Evolutionary conservation across 2,329 filamentous ascomycete species (phyloP).

Genomic region (Acarospora socialis): DNA sequence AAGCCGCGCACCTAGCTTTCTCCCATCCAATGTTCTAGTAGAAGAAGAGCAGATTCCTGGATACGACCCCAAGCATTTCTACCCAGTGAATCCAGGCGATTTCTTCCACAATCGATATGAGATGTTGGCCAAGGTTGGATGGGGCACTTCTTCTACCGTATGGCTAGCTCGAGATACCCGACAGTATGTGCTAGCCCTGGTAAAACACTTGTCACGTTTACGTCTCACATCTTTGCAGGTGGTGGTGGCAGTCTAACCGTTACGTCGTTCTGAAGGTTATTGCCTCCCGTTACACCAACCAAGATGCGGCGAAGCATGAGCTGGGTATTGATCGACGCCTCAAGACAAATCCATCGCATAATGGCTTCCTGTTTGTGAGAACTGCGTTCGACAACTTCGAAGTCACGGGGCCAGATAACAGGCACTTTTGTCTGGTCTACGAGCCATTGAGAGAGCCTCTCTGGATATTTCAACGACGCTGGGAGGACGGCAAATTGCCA

Average conservation of each 20-base stretch:
- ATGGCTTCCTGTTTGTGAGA: conserved; percentile 22
- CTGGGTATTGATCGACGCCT: conserved; percentile 23
- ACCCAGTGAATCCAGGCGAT: conserved; percentile 23
- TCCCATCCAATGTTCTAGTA: no score
- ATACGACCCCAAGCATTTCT: conserved; percentile 17
- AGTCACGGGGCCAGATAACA: conserved; percentile 19
- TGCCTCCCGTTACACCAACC: neutral
- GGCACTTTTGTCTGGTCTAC: conserved; percentile 26
- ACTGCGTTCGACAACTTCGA: conserved; percentile 23
- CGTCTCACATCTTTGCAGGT: no score
- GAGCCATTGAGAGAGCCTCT: conserved; percentile 26
- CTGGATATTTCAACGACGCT: conserved; percentile 22
- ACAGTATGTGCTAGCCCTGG: no score
- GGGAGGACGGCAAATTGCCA: conserved; percentile 17
- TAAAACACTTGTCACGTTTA: no score
- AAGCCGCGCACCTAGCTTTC: no score
- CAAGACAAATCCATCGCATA: conserved; percentile 20
- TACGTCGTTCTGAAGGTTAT: conserved; percentile 3
- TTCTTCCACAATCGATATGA: conserved; percentile 24
- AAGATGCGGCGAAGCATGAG: conserved; percentile 16
- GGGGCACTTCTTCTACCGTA: conserved; percentile 27
- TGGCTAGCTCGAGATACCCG: conserved; percentile 27
- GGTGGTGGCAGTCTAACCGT: conserved; percentile 2
- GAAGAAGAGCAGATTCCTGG: conserved; percentile 15
- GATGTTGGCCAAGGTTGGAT: conserved; percentile 26